Conservation (phyloP, 2,329 filamentous ascomycete genomes). For the Fusarium citri region DNA sequence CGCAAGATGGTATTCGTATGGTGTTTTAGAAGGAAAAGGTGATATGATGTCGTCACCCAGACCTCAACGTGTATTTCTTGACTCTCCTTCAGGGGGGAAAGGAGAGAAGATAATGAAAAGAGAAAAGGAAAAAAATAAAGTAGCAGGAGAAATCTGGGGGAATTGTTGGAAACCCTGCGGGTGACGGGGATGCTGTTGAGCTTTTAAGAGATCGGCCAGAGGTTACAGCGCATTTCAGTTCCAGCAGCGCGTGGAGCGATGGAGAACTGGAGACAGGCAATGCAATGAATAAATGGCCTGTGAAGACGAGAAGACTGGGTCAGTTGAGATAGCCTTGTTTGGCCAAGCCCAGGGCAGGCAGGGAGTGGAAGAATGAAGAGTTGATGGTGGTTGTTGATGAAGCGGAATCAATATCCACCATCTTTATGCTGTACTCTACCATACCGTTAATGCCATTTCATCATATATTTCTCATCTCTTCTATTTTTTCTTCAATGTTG, state of each 20-base stretch:
- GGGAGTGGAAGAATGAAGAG: slow-evolving; percentile 21
- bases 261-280: slow-evolving; percentile 20
- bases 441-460: background rate
- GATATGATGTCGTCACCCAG: slow-evolving; percentile 8
- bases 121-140: slow-evolving; percentile 10
- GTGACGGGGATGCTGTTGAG: slow-evolving; percentile 38
- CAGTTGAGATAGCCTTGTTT: slow-evolving; percentile 42
- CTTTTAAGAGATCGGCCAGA: slow-evolving; percentile 43
- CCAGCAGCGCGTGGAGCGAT: slow-evolving; percentile 4
- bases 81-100: background rate
- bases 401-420: slow-evolving; percentile 21
- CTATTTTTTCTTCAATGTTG: background rate
- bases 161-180: slow-evolving; percentile 27
- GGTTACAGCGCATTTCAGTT: slow-evolving; percentile 8
- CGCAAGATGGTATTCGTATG: slow-evolving; percentile 15
- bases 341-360: slow-evolving; percentile 14
- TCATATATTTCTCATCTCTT: background rate
- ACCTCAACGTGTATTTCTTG: background rate
- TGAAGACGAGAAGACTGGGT: slow-evolving; percentile 42
- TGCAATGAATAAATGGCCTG: background rate
- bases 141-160: slow-evolving; percentile 31
- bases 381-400: slow-evolving; percentile 20
- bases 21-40: slow-evolving; percentile 21
- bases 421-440: background rate
- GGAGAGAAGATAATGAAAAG: background rate